These are phyloP conservation scores for Tylopilus felleus DNA, from an alignment of 768 basidiomycete genomes.

Conservation along the genomic window DNA sequence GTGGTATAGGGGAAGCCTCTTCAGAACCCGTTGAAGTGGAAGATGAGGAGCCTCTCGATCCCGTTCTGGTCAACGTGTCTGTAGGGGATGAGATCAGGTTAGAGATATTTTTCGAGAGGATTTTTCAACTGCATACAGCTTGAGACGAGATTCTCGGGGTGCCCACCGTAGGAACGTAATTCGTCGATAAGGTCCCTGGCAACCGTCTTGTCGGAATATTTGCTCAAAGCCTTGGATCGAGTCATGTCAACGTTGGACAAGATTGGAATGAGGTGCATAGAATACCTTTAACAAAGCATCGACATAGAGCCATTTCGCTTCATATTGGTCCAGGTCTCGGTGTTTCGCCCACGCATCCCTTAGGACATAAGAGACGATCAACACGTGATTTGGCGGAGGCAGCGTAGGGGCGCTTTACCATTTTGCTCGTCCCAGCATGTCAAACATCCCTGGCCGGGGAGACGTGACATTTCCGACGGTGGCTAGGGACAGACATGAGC, in stretches of 20 bases:
- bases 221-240: slow-evolving; percentile 59
- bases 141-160: slow-evolving; percentile 58
- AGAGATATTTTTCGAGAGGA: not conserved
- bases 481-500: slow-evolving; percentile 43
- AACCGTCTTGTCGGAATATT: slow-evolving; percentile 79
- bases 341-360: slow-evolving; percentile 98
- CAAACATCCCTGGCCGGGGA: slow-evolving; percentile 80
- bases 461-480: slow-evolving; percentile 85
- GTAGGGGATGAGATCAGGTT: slow-evolving; percentile 1
- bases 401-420: slow-evolving; percentile 58
- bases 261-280: slow-evolving; percentile 2
- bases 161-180: slow-evolving; percentile 71
- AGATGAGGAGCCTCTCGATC: slow-evolving; percentile 57
- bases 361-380: slow-evolving; percentile 1
- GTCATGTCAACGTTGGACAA: not conserved
- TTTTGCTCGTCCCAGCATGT: slow-evolving; percentile 90
- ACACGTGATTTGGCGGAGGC: slow-evolving; percentile 20
- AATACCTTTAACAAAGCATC: slow-evolving; percentile 79
- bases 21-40: slow-evolving; percentile 63
- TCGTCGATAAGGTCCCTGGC: slow-evolving; percentile 75
- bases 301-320: slow-evolving; percentile 89
- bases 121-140: slow-evolving; percentile 48
- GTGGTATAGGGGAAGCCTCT: slow-evolving; percentile 22
- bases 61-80: slow-evolving; percentile 38
- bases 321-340: slow-evolving; percentile 68